A percentile compares a stretch with the other conserved stretches of the same genome.
phyloP scores from a whole-genome alignment of 805 yeast species.

The Monosporozyma solicola region DNA sequence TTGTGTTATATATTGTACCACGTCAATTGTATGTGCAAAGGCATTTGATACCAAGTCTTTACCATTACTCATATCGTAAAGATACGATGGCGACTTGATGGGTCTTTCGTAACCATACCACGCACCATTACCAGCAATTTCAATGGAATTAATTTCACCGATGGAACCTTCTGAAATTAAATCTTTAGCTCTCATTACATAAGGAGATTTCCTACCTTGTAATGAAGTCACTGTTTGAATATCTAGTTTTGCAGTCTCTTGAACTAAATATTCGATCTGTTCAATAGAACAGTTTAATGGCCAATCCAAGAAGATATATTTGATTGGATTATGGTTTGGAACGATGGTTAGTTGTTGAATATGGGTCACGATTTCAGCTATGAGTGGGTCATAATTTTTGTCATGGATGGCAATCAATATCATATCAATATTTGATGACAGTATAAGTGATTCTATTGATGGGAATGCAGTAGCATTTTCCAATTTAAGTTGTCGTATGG shows the following conservation, averaged over 20 bases:
- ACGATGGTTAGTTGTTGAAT: conserved; percentile 3
- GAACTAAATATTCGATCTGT: conserved; percentile 10
- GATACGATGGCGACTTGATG: conserved; percentile 11
- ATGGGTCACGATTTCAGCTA: conserved; percentile 8
- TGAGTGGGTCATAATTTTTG: conserved; percentile 7
- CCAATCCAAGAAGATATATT: conserved; percentile 17
- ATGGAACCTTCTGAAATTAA: conserved; percentile 14
- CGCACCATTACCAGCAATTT: conserved; percentile 14
- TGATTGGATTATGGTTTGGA: neutral
- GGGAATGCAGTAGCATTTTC: conserved; percentile 11
- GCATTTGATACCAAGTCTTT: conserved; percentile 11
- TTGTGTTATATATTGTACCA: conserved; percentile 15
- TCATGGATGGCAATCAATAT: conserved; percentile 12
- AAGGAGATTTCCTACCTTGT: conserved; percentile 19
- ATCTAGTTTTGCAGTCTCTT: conserved; percentile 8
- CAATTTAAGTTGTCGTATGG: conserved; percentile 10
- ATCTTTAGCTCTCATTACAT: conserved; percentile 16
- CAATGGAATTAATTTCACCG: conserved; percentile 17
- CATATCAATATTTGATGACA: conserved; percentile 11
- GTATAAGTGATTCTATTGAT: conserved; percentile 9
- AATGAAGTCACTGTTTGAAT: conserved; percentile 15
- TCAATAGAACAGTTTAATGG: conserved; percentile 10
- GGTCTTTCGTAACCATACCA: conserved; percentile 19
- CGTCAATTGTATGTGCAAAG: conserved; percentile 20
- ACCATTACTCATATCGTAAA: conserved; percentile 13